Evolutionary conservation across 139 green algal genomes (phyloP), one percentile per base, ranked within the genome.

Genomic region (Closterium sp.): DNA sequence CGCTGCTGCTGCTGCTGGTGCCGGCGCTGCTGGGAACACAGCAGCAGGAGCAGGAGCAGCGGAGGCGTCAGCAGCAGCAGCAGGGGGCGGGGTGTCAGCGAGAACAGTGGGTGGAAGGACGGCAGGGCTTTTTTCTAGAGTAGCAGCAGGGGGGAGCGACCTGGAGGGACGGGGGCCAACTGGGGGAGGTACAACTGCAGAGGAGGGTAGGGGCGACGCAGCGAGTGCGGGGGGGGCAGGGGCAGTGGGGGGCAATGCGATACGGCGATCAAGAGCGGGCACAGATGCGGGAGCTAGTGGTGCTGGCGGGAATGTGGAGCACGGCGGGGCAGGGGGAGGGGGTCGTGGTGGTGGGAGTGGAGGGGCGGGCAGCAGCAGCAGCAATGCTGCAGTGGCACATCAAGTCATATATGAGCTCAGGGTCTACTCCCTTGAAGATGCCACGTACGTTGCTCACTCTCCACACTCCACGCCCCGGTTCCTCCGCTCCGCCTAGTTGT

Each of bases 381-480:
- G 84, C 84, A 87, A 31, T 31, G 84, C 84, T 3, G 85, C 5
- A 38, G 29, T 86, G 22, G 21, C 42, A n/a, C 85, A 88, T 30
- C 90, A 93, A 79, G 85, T 96, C 4, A 88, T 97, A 13, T 98
- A 97, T 89, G 97, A 98, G 94, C 95, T 98, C 42, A 95, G 97
- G 5, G 91, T 98, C 28, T 97, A 97, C 89, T 96, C 94, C 85
- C 62, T 98, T 31, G 94, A 96, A 4, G 86, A 94, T 2, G 88
- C 38, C 92, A 94, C 87, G 87, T 93, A 31, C 85, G 91, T 89
- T 31, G n/a, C 84, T n/a, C n/a, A n/a, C 84, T 24, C 27, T 24
- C 84, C n/a, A n/a, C n/a, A n/a, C 84, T 30, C 84, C 27, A 0
- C 5, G 38, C 38, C 4, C 38, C 4, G 38, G 38, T 24, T 31